These are phyloP conservation scores for Aspergillus pseudoglaucus DNA, from an alignment of 2,329 filamentous ascomycete species.

Conservation along the genomic window DNA sequence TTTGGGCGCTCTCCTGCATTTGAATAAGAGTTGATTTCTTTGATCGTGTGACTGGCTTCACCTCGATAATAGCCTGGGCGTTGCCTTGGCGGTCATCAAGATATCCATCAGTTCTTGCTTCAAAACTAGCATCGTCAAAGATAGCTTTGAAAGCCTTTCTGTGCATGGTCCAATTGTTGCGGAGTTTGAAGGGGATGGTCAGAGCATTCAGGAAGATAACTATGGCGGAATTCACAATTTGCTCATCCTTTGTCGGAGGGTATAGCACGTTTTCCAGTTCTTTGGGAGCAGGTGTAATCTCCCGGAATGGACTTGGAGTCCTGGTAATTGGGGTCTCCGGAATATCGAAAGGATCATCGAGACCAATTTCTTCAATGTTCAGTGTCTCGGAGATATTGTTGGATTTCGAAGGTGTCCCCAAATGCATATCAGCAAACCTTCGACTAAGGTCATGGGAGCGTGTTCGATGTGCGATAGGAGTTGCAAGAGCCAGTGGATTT, in stretches of 20 bases:
- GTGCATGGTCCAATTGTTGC: constrained; percentile 7
- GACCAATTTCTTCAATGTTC: neutral
- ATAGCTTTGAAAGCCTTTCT: constrained; percentile 9
- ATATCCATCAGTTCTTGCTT: constrained; percentile 14
- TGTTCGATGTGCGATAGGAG: constrained; percentile 5
- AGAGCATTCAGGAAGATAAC: constrained; percentile 13
- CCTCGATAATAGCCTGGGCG: constrained; percentile 7
- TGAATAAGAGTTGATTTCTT: constrained; percentile 3
- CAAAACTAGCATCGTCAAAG: constrained; percentile 6
- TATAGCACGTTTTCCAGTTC: constrained; percentile 6
- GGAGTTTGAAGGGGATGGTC: constrained; percentile 5
- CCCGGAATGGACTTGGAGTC: neutral
- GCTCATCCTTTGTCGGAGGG: constrained; percentile 12
- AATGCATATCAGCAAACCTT: neutral
- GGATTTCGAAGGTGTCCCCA: neutral
- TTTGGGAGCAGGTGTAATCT: constrained; percentile 4
- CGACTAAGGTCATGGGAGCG: neutral
- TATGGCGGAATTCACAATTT: constrained; percentile 14
- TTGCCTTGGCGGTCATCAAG: constrained; percentile 6
- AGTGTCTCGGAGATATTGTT: neutral
- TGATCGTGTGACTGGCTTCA: constrained; percentile 6
- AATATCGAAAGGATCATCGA: neutral
- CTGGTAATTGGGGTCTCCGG: neutral
- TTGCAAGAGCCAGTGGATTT: neutral
- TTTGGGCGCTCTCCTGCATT: constrained; percentile 14